Conservation (phyloP, 345 rosid species). For the Psidium guajava region DNA sequence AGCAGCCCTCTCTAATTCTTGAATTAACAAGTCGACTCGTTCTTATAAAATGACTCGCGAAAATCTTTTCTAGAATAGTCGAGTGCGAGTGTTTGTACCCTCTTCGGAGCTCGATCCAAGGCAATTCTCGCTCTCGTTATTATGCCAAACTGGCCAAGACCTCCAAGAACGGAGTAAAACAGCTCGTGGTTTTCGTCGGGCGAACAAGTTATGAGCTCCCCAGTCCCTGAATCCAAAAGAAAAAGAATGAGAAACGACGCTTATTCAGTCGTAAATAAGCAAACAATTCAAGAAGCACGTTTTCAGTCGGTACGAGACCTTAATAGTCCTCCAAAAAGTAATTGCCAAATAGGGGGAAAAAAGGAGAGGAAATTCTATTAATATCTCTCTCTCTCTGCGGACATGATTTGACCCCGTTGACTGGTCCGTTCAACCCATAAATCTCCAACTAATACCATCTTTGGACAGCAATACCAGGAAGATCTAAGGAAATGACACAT, state of each 20-base stretch:
- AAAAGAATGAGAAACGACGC: not conserved
- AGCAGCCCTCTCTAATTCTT: not conserved
- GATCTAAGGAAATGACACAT: not conserved
- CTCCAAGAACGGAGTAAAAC: slow-evolving; percentile 44
- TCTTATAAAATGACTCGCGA: not conserved
- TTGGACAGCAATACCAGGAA: not conserved
- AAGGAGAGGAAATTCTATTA: not conserved
- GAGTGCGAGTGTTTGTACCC: slow-evolving; percentile 8
- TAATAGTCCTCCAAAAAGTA: not conserved
- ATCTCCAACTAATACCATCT: not conserved
- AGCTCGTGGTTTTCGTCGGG: slow-evolving; percentile 23
- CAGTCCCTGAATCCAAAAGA: slow-evolving; percentile 22
- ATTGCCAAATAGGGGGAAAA: too few relatives aligned
- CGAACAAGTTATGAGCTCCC: slow-evolving; percentile 44
- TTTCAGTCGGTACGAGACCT: not conserved
- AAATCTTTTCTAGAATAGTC: not conserved
- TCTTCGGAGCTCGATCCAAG: slow-evolving; percentile 26
- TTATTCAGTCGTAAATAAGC: not conserved
- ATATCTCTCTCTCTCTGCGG: not conserved
- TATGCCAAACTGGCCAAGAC: slow-evolving; percentile 57
- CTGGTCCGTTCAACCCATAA: not conserved
- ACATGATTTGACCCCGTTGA: not conserved
- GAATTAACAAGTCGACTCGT: not conserved
- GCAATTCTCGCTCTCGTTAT: slow-evolving; percentile 48
- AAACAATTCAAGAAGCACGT: not conserved